A percentile compares a stretch with the other conserved stretches of the same genome.
Evolutionary conservation across 177 flowering plant genomes (phyloP).

Genomic region (Vitis hybrid): DNA sequence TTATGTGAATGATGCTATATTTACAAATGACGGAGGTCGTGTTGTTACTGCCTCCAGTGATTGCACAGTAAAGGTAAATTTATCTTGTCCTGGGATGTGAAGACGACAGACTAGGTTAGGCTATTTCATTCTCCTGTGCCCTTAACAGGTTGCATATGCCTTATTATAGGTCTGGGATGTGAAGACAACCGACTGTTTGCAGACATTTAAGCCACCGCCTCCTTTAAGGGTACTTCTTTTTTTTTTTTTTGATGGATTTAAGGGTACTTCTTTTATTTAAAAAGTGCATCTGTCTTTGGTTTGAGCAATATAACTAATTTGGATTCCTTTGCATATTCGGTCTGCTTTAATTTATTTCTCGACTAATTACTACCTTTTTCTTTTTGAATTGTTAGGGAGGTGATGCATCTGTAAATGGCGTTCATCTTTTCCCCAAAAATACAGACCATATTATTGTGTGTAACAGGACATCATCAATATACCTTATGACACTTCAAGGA

Average conservation of each 20-base stretch:
- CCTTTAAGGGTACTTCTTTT: constrained; percentile 64
- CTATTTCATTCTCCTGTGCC: constrained; percentile 2
- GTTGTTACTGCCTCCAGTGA: constrained; percentile 99
- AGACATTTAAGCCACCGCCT: constrained; percentile 98
- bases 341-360: neutral
- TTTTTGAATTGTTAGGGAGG: constrained; percentile 62
- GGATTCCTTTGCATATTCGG: neutral
- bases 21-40: constrained; percentile 88
- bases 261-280: constrained; percentile 41
- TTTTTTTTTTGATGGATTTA: constrained; percentile 15
- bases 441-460: constrained; percentile 89
- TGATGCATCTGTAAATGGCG: constrained; percentile 95
- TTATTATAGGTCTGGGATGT: constrained; percentile 86
- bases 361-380: constrained; percentile 4
- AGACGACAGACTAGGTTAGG: neutral
- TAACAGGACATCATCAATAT: constrained; percentile 92
- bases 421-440: constrained; percentile 91
- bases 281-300: neutral
- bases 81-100: neutral
- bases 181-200: constrained; percentile 91
- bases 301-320: constrained; percentile 2
- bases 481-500: constrained; percentile 97
- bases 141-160: neutral
- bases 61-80: constrained; percentile 85
- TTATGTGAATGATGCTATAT: constrained; percentile 90